Evolutionary conservation across 495 filamentous ascomycete species (phyloP).

Genomic region (Trichoderma gamsii): DNA sequence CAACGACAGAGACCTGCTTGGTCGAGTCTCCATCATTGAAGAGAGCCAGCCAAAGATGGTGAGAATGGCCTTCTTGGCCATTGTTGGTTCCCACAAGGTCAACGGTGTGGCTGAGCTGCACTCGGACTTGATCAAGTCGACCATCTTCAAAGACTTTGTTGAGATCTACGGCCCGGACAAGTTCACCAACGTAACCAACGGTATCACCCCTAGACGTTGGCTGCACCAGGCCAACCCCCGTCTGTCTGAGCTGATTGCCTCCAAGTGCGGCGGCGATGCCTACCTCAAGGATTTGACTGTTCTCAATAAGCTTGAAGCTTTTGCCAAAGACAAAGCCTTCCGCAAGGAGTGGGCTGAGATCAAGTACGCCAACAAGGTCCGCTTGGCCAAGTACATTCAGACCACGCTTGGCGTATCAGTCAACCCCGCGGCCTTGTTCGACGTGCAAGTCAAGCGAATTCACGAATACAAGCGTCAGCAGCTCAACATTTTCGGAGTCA

Average conservation of each 20-base stretch:
- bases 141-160: conserved; percentile 99
- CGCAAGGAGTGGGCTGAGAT: conserved; percentile 87
- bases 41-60: conserved; percentile 97
- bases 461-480: conserved; percentile 99
- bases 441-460: conserved; percentile 97
- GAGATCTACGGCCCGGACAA: conserved; percentile 89
- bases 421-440: conserved; percentile 84
- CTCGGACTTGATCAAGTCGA: conserved; percentile 93
- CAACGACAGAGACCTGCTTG: conserved; percentile 76
- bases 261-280: conserved; percentile 72
- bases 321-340: conserved; percentile 79
- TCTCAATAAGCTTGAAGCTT: conserved; percentile 74
- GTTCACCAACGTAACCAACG: conserved; percentile 98
- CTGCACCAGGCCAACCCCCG: conserved; percentile 95
- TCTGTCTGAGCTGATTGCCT: conserved; percentile 84
- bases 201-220: conserved; percentile 92
- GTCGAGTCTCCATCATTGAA: conserved; percentile 89
- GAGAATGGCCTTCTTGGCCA: conserved; percentile 89
- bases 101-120: conserved; percentile 97
- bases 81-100: conserved; percentile 98
- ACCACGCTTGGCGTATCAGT: conserved; percentile 68
- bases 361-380: conserved; percentile 64
- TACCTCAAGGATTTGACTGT: conserved; percentile 85
- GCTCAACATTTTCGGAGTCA: conserved; percentile 97
- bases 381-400: conserved; percentile 86